Evolutionary conservation across 345 rosid species (phyloP), one percentile per base, ranked within the genome.

Genomic region (Populus simonii): DNA sequence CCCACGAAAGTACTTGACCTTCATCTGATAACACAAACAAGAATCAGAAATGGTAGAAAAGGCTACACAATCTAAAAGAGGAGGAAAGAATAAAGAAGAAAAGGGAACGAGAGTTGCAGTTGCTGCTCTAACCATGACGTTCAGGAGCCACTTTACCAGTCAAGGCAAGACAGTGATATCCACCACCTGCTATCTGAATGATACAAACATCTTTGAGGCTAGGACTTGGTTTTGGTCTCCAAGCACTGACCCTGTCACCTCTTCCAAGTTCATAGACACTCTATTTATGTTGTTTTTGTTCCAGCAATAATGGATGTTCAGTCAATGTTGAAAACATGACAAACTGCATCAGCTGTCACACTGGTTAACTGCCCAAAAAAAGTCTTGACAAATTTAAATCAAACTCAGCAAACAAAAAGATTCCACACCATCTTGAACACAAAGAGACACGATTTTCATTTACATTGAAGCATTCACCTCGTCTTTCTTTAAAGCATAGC

Each of bases 1-100:
- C 99, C 98, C 97, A 92, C 6, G 99, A 93, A 76, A 92, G 88
- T 70, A 96, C 94, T 84, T 86, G 91, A 62, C 98, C 93, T 47
- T 96, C 90, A 76, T 89, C 97, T 93, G 85, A 84, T 79, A 77
- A 71, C 67, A 66, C 68, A 70, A 84, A 57, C 75, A 76, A 7
- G 51, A 81, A 76, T 20, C 15, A 23, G n/a, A 33, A 27, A 20
- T 71, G 35, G 9, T 57, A 41, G 31, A 18, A 33, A n/a, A 68
- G n/a, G 66, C 47, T 31, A 59, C 1, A 11, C 36, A 22, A 29
- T 78, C 29, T 25, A 35, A 43, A 41, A 25, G 16, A 43, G 45
- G 33, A 47, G 23, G 27, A 43, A 49, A 74, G 36, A 13, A 45
- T 36, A 41, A 25, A 72, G 61, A 25, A 23, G 62, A 66, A 49